Conservation (phyloP, 2,329 filamentous ascomycete genomes). For the Claviceps pusilla region DNA sequence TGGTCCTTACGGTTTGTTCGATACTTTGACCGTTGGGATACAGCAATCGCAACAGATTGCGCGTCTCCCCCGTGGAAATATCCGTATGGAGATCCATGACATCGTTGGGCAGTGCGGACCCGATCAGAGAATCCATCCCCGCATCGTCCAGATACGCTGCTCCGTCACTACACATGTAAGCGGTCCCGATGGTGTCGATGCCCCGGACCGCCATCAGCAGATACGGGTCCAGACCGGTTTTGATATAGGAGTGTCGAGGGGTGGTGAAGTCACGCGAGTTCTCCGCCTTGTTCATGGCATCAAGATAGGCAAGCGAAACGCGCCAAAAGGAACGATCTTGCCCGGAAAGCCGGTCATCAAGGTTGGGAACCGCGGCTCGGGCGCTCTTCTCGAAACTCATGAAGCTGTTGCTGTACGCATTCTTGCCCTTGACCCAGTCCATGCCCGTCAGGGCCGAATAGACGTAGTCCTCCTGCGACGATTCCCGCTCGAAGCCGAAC, state of each 20-base stretch:
- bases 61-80: slow-evolving; percentile 4
- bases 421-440: slow-evolving; percentile 5
- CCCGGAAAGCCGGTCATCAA: slow-evolving; percentile 3
- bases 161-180: slow-evolving; percentile 7
- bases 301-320: slow-evolving; percentile 3
- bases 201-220: slow-evolving; percentile 3
- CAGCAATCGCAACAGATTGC: slow-evolving; percentile 4
- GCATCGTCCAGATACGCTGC: slow-evolving; percentile 5
- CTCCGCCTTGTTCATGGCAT: slow-evolving; percentile 3
- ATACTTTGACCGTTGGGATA: slow-evolving; percentile 3
- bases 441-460: slow-evolving; percentile 4
- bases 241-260: slow-evolving; percentile 2
- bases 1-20: background rate
- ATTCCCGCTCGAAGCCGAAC: slow-evolving; percentile 2
- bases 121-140: slow-evolving; percentile 6
- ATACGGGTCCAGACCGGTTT: slow-evolving; percentile 2
- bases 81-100: slow-evolving; percentile 8
- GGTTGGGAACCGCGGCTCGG: background rate
- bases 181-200: slow-evolving; percentile 4
- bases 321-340: slow-evolving; percentile 6
- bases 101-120: slow-evolving; percentile 5
- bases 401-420: slow-evolving; percentile 2
- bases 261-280: slow-evolving; percentile 1
- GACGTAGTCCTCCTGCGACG: slow-evolving; percentile 4
- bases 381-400: slow-evolving; percentile 1